phyloP scores from a whole-genome alignment of 2,329 filamentous ascomycete genomes.

The Neonectria sp. region DNA sequence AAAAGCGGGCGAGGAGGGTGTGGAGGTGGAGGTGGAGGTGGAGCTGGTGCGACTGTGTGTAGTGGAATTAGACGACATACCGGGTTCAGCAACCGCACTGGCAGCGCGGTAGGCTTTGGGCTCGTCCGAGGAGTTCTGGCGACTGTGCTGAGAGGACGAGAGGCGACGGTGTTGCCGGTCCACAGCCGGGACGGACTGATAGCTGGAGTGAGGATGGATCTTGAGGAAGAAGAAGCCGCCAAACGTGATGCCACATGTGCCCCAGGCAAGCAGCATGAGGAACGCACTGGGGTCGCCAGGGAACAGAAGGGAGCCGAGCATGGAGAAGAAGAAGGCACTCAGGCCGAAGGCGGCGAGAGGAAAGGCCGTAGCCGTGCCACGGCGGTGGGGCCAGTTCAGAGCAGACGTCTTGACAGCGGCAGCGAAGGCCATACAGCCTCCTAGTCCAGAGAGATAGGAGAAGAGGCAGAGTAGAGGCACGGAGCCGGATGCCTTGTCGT shows the following conservation, averaged over 20 bases:
- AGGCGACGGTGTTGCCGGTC: slow-evolving; percentile 38
- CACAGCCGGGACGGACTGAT: slow-evolving; percentile 68
- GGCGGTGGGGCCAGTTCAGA: slow-evolving; percentile 90
- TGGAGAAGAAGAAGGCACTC: slow-evolving; percentile 96
- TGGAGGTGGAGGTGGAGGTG: slow-evolving; percentile 45
- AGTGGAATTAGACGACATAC: slow-evolving; percentile 68
- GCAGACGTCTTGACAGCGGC: slow-evolving; percentile 90
- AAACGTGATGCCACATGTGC: slow-evolving; percentile 83
- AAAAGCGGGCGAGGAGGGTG: slow-evolving; percentile 40
- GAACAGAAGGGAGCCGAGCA: slow-evolving; percentile 82
- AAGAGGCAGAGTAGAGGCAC: slow-evolving; percentile 81
- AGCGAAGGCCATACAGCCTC: slow-evolving; percentile 92
- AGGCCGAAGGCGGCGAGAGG: slow-evolving; percentile 93
- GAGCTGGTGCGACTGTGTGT: slow-evolving; percentile 53
- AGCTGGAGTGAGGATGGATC: slow-evolving; percentile 75
- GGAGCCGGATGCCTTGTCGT: slow-evolving; percentile 75
- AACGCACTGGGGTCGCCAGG: slow-evolving; percentile 88
- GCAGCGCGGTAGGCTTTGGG: slow-evolving; percentile 56
- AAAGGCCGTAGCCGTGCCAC: slow-evolving; percentile 95
- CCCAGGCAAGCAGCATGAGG: slow-evolving; percentile 83
- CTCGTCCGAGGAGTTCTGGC: slow-evolving; percentile 60
- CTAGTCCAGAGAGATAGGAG: slow-evolving; percentile 87
- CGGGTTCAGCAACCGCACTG: slow-evolving; percentile 69
- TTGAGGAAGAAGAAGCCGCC: slow-evolving; percentile 88
- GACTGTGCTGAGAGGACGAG: slow-evolving; percentile 54